Conservation (phyloP, 495 filamentous ascomycete genomes). For the Aspergillus cavernicola region DNA sequence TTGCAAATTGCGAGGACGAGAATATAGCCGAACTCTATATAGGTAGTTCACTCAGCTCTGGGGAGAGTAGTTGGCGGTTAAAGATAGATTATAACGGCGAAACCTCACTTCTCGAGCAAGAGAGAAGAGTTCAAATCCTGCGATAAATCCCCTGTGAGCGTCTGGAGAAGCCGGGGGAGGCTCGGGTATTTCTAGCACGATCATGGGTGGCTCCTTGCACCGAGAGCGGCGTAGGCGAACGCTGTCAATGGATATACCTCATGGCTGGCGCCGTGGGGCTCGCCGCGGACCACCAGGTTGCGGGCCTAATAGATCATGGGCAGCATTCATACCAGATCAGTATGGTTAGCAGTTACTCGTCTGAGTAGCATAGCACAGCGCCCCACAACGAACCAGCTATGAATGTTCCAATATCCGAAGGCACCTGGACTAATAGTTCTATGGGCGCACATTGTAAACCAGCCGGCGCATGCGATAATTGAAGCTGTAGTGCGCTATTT, state of each 20-base stretch:
- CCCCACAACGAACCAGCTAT: no score
- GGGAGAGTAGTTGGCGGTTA: background rate
- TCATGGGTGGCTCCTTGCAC: background rate
- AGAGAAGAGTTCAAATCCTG: background rate
- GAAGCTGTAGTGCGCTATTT: background rate
- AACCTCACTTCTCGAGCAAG: background rate
- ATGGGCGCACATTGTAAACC: no score
- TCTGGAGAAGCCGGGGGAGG: background rate
- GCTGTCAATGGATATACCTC: background rate
- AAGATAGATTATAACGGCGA: background rate
- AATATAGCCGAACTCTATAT: background rate
- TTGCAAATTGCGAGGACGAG: background rate
- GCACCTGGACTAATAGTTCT: no score
- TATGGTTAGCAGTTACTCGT: no score
- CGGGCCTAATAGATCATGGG: no score
- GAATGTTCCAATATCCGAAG: no score
- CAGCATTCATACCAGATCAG: no score
- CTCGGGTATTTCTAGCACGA: background rate
- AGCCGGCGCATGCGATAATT: no score
- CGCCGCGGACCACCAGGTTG: background rate
- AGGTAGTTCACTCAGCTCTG: background rate
- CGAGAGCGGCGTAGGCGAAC: background rate
- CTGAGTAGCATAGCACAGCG: no score
- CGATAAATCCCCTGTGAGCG: background rate
- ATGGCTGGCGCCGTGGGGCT: background rate